Conservation (phyloP, 2,329 filamentous ascomycete species). For the Cladosporium sp. region DNA sequence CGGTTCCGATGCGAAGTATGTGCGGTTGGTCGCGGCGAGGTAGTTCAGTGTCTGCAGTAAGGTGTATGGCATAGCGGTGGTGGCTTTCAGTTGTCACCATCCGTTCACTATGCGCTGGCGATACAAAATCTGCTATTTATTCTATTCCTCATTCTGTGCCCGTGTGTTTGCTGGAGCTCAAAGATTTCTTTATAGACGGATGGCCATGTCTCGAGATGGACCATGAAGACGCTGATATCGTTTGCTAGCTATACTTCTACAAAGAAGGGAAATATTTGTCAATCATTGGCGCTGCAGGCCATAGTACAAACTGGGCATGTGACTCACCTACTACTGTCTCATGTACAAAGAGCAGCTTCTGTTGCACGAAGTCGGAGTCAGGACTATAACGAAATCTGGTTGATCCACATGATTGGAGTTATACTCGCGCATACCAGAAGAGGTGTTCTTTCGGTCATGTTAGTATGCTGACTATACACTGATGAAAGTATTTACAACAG, state of each 20-base stretch:
- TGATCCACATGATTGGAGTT: too few relatives aligned
- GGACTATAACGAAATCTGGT: too few relatives aligned
- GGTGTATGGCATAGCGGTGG: constrained; percentile 12
- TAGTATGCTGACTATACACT: not conserved
- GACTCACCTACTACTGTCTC: too few relatives aligned
- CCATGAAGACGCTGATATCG: not conserved
- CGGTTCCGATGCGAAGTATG: not conserved
- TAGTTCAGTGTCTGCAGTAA: constrained; percentile 8
- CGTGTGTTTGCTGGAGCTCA: not conserved
- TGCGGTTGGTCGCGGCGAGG: not conserved
- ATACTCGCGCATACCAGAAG: not conserved
- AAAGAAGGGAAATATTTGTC: not conserved
- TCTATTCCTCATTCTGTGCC: not conserved
- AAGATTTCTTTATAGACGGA: not conserved
- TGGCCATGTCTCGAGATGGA: not conserved
- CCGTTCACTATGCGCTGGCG: not conserved
- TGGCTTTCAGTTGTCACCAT: not conserved
- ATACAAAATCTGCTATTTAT: not conserved
- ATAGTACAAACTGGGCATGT: not conserved
- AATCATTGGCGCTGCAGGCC: not conserved
- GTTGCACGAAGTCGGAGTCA: not conserved
- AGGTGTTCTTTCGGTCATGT: not conserved
- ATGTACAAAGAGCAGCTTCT: not conserved
- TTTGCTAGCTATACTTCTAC: not conserved
- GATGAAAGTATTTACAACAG: not conserved